phyloP scores from a whole-genome alignment of 345 rosid species.

The Moricandia arvensis region DNA sequence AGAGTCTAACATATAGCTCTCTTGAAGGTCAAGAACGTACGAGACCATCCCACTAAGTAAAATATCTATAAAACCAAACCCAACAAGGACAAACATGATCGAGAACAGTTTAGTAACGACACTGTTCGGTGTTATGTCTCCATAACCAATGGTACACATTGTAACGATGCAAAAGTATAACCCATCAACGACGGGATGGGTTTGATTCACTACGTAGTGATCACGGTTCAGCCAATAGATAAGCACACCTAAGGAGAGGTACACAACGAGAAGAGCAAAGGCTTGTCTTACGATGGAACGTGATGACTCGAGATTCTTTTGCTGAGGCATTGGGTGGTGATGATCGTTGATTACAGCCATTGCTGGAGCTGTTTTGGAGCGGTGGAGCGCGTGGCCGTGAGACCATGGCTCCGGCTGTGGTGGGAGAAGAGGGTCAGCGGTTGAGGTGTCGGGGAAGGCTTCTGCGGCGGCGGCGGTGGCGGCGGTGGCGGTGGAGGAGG shows the following conservation, averaged over 20 bases:
- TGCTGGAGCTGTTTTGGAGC: slow-evolving; percentile 92
- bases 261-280: slow-evolving; percentile 53
- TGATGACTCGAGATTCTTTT: slow-evolving; percentile 48
- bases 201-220: slow-evolving; percentile 55
- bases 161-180: slow-evolving; percentile 91
- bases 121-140: slow-evolving; percentile 82
- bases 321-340: slow-evolving; percentile 32
- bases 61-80: slow-evolving; percentile 85
- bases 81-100: slow-evolving; percentile 79
- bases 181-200: slow-evolving; percentile 91
- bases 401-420: slow-evolving; percentile 24
- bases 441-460: slow-evolving; percentile 21
- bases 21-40: slow-evolving; percentile 93
- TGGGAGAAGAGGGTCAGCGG: slow-evolving; percentile 28
- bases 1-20: slow-evolving; percentile 66
- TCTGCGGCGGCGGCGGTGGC: slow-evolving; percentile 13
- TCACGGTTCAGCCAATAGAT: slow-evolving; percentile 72
- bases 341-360: slow-evolving; percentile 74
- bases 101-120: slow-evolving; percentile 78
- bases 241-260: slow-evolving; percentile 68
- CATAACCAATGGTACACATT: slow-evolving; percentile 95
- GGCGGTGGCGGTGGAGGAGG: slow-evolving; percentile 17
- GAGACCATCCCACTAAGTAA: slow-evolving; percentile 91
- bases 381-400: slow-evolving; percentile 51
- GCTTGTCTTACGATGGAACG: slow-evolving; percentile 69